A percentile compares a stretch with the other conserved stretches of the same genome.
Evolutionary conservation across 306 rosid genomes (phyloP).

Genomic region (Rubus idaeus): DNA sequence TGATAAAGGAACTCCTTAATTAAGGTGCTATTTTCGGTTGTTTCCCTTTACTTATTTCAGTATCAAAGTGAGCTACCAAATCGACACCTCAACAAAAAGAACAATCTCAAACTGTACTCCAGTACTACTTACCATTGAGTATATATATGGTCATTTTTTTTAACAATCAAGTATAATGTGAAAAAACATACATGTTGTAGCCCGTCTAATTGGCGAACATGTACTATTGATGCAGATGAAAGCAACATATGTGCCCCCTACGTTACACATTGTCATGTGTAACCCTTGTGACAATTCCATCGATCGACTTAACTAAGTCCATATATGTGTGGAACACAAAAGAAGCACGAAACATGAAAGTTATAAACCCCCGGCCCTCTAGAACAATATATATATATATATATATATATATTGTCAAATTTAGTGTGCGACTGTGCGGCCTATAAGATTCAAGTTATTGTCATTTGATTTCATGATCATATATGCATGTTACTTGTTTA

Average conservation of each 20-base stretch:
- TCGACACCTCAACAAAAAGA: too few species aligned
- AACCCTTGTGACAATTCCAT: neutral
- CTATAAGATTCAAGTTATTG: neutral
- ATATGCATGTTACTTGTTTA: constrained; percentile 15
- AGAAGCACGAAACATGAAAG: constrained; percentile 3
- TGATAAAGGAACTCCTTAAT: too few species aligned
- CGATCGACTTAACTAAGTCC: neutral
- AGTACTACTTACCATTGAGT: too few species aligned
- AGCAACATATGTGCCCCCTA: constrained; percentile 16
- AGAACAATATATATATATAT: neutral
- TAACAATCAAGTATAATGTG: neutral
- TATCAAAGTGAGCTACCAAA: too few species aligned
- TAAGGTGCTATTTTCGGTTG: too few species aligned
- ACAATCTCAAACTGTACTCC: too few species aligned
- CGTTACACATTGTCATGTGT: constrained; percentile 19
- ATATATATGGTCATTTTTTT: too few species aligned
- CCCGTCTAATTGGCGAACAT: neutral
- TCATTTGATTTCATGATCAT: neutral
- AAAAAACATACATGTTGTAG: neutral
- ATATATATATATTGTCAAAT: neutral
- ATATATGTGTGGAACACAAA: neutral
- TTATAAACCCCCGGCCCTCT: neutral
- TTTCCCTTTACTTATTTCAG: too few species aligned
- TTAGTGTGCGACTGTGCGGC: constrained; percentile 7
- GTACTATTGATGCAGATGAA: neutral